Evolutionary conservation across 176 grass and related monocot species (phyloP).

Genomic region (Carex kokanica): DNA sequence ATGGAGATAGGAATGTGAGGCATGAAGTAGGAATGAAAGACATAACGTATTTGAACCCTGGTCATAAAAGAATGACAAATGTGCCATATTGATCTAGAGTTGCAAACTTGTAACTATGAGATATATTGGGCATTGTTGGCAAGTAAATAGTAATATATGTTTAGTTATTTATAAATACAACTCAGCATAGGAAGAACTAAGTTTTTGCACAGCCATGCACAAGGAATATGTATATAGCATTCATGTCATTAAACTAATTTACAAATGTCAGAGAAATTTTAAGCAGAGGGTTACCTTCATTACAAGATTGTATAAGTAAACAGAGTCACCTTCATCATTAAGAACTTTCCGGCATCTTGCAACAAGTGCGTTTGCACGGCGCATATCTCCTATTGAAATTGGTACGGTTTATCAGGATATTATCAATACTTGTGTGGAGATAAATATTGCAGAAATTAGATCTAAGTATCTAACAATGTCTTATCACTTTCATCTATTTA

Average conservation of each 20-base stretch:
- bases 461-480: not conserved
- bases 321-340: slow-evolving; percentile 54
- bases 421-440: not conserved
- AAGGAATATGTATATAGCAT: not conserved
- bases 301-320: slow-evolving; percentile 78
- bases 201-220: not conserved
- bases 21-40: no score
- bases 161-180: not conserved
- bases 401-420: not conserved
- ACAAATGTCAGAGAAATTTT: slow-evolving; percentile 11
- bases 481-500: not conserved
- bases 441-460: not conserved
- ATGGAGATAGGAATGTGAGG: no score
- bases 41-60: no score
- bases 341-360: slow-evolving; percentile 64
- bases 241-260: not conserved
- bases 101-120: not conserved
- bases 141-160: not conserved
- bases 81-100: not conserved
- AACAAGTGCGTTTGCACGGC: slow-evolving; percentile 92
- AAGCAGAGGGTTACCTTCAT: slow-evolving; percentile 63
- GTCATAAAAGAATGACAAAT: not conserved
- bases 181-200: not conserved
- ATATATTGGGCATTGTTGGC: not conserved
- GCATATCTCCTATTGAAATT: slow-evolving; percentile 60